A percentile compares a stretch with the other conserved stretches of the same genome.
These are phyloP conservation scores for Fusarium burgessii DNA, from an alignment of 2,329 filamentous ascomycete genomes.

Conservation along the genomic window DNA sequence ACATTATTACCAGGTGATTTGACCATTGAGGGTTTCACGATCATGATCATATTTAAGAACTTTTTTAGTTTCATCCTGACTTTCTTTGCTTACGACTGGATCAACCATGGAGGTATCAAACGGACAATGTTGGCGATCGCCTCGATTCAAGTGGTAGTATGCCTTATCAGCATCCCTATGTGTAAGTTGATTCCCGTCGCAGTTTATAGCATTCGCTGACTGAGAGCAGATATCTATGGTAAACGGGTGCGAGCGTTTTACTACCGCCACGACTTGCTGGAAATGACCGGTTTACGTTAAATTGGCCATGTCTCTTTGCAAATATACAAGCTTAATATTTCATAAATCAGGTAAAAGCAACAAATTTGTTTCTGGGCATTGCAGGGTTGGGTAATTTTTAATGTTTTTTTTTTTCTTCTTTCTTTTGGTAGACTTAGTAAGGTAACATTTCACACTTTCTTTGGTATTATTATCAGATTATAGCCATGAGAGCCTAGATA, in stretches of 20 bases:
- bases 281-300: conserved; percentile 48
- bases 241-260: conserved; percentile 83
- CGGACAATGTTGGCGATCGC: conserved; percentile 76
- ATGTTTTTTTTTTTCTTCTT: conserved; percentile 18
- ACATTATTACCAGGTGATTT: conserved; percentile 72
- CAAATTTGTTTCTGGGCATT: background rate
- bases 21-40: conserved; percentile 88
- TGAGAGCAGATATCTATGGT: conserved; percentile 75
- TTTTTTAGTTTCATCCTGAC: conserved; percentile 90
- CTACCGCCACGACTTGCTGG: conserved; percentile 77
- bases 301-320: background rate
- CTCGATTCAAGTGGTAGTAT: conserved; percentile 82
- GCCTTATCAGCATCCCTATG: conserved; percentile 78
- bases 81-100: conserved; percentile 86
- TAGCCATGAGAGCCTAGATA: background rate
- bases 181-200: conserved; percentile 77
- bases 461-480: background rate
- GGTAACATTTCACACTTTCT: background rate
- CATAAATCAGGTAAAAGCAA: background rate
- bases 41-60: conserved; percentile 94
- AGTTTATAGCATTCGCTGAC: background rate
- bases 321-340: conserved; percentile 34
- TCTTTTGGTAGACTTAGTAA: background rate
- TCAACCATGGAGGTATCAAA: conserved; percentile 72
- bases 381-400: background rate